Evolutionary conservation across 495 filamentous ascomycete species (phyloP).

Genomic region (Tuber magnatum): DNA sequence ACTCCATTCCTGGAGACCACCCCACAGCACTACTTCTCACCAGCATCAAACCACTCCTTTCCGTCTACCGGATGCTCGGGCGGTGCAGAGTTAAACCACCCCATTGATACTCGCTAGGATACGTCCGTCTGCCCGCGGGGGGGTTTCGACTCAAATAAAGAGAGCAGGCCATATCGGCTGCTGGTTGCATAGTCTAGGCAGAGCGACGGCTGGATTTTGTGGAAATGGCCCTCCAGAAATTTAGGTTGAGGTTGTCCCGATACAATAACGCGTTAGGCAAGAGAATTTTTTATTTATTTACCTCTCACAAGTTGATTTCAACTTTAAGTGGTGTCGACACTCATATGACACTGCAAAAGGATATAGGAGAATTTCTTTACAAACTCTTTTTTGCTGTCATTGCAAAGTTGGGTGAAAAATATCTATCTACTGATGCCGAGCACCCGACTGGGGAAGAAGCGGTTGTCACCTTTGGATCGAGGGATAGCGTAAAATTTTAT

Average conservation of each 20-base stretch:
- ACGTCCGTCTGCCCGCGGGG: neutral
- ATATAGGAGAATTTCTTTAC: neutral
- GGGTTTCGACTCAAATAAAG: neutral
- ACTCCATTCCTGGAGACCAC: neutral
- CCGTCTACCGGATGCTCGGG: neutral
- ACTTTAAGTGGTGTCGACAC: neutral
- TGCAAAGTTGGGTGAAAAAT: slow-evolving; percentile 64
- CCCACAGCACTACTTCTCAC: neutral
- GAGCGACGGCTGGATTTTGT: neutral
- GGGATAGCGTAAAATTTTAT: neutral
- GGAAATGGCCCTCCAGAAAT: no score
- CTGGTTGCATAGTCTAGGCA: neutral
- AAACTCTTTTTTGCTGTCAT: slow-evolving; percentile 56
- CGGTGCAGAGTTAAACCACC: neutral
- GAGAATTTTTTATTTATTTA: no score
- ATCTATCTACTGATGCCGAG: slow-evolving; percentile 49
- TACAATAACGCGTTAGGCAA: no score
- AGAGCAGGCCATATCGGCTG: neutral
- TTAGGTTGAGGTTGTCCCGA: no score
- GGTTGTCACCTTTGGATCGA: slow-evolving; percentile 11
- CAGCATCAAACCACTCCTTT: neutral
- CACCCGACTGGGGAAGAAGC: slow-evolving; percentile 22
- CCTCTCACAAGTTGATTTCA: neutral
- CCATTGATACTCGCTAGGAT: neutral
- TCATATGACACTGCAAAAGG: neutral